Evolutionary conservation across 257 asterid species (phyloP).

Genomic region (Echites panduratus): DNA sequence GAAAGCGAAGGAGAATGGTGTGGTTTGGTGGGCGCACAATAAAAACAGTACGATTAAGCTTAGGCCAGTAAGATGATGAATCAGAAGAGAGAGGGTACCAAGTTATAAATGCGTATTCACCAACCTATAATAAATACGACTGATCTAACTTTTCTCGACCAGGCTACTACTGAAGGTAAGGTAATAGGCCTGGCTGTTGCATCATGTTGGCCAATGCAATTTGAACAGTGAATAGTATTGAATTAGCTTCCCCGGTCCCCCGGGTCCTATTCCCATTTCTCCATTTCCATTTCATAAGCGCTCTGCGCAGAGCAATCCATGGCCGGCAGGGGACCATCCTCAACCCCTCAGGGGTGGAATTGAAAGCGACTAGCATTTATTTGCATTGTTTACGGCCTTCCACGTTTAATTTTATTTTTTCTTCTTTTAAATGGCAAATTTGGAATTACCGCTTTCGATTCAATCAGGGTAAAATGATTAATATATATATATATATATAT

Average conservation of each 20-base stretch:
- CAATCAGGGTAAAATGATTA: too few relatives aligned
- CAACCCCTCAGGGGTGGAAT: too few relatives aligned
- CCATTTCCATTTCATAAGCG: too few relatives aligned
- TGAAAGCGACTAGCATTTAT: constrained; percentile 18
- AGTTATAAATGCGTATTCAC: not conserved
- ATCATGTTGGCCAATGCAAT: not conserved
- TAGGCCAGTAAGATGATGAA: not conserved
- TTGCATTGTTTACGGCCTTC: not conserved
- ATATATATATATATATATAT: too few relatives aligned
- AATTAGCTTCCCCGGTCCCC: too few relatives aligned
- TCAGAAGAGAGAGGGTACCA: not conserved
- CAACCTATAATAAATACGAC: not conserved
- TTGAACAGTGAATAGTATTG: too few relatives aligned
- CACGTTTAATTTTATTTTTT: too few relatives aligned
- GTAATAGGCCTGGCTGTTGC: not conserved
- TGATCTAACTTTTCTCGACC: not conserved
- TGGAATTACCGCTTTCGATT: not conserved
- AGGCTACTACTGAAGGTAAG: not conserved
- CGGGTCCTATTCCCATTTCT: too few relatives aligned
- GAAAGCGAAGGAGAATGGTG: not conserved
- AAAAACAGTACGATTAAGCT: not conserved
- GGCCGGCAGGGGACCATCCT: too few relatives aligned
- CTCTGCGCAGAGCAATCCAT: too few relatives aligned
- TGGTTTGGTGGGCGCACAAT: not conserved
- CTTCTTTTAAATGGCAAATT: not conserved